Conservation (phyloP, 352 stramenopile species). For the Pythium brachiatum region DNA sequence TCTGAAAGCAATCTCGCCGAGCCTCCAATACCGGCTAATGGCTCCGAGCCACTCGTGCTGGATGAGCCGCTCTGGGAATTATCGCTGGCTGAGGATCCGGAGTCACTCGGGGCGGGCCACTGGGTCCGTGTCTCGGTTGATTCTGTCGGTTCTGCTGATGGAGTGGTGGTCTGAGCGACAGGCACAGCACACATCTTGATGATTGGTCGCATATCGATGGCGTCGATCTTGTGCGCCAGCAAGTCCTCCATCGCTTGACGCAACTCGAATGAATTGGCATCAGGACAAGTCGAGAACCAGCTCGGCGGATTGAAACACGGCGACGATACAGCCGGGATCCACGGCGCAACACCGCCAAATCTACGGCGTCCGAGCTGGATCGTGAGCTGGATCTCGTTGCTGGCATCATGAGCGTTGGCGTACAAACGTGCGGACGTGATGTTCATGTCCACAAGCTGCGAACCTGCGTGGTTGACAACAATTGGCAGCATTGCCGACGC, state of each 20-base stretch:
- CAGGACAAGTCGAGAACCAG: not conserved
- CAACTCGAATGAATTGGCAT: not conserved
- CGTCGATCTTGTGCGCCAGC: not conserved
- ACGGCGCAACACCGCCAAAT: conserved; percentile 30
- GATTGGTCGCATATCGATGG: not conserved
- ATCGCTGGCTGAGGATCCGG: too few relatives aligned
- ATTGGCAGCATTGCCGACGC: conserved; percentile 31
- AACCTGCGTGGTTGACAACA: conserved; percentile 37
- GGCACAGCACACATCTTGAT: not conserved
- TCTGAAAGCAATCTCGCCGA: too few relatives aligned
- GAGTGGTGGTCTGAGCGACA: too few relatives aligned
- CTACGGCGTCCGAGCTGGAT: conserved; percentile 23
- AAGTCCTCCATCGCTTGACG: not conserved
- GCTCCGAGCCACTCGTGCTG: too few relatives aligned
- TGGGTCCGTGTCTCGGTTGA: too few relatives aligned
- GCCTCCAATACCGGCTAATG: too few relatives aligned
- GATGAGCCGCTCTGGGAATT: too few relatives aligned
- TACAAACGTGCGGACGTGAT: conserved; percentile 27
- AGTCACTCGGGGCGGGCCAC: too few relatives aligned
- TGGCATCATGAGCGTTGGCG: conserved; percentile 8
- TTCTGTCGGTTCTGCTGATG: too few relatives aligned
- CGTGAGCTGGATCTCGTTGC: conserved; percentile 21
- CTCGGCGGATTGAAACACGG: not conserved
- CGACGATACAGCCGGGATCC: conserved; percentile 5
- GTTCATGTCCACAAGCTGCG: conserved; percentile 34